Percentiles rank a stretch among this genome's conserved stretches.
Evolutionary conservation across 2,329 filamentous ascomycete species (phyloP).

Genomic region (Cadophora luteo-olivacea): DNA sequence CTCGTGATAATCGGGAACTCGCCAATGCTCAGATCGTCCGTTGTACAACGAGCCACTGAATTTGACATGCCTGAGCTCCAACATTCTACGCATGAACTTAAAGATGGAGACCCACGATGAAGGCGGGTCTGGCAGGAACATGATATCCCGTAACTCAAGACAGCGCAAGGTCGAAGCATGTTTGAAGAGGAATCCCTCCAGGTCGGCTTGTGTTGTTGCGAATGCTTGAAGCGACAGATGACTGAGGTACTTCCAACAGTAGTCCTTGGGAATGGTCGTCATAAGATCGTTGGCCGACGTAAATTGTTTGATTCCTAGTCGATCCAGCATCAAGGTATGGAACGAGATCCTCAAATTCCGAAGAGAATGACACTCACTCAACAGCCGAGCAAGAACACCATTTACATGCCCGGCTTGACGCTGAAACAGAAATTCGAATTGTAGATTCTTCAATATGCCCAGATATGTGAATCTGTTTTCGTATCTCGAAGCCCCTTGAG

Average conservation of each 20-base stretch:
- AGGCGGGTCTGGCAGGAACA: not conserved
- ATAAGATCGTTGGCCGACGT: not conserved
- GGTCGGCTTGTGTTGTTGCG: not conserved
- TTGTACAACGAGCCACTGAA: not conserved
- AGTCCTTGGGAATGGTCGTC: not conserved
- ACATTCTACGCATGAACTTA: not conserved
- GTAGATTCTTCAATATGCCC: not conserved
- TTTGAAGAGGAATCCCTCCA: not conserved
- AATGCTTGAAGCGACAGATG: not conserved
- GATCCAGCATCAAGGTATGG: not conserved
- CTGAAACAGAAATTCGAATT: not conserved
- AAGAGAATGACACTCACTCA: not conserved
- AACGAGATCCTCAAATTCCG: not conserved
- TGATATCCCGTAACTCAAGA: not conserved
- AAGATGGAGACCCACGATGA: not conserved
- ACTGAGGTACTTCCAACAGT: not conserved
- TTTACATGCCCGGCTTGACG: not conserved
- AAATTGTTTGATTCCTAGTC: not conserved
- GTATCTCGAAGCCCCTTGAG: not conserved
- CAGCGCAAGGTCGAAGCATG: not conserved
- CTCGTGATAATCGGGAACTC: not conserved
- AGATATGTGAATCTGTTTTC: not conserved
- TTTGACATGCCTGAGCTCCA: not conserved
- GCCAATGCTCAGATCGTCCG: not conserved
- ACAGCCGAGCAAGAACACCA: not conserved